A percentile compares a stretch with the other conserved stretches of the same genome.
Conservation (phyloP, 495 filamentous ascomycete species). For the Chaetomium cochliodes region DNA sequence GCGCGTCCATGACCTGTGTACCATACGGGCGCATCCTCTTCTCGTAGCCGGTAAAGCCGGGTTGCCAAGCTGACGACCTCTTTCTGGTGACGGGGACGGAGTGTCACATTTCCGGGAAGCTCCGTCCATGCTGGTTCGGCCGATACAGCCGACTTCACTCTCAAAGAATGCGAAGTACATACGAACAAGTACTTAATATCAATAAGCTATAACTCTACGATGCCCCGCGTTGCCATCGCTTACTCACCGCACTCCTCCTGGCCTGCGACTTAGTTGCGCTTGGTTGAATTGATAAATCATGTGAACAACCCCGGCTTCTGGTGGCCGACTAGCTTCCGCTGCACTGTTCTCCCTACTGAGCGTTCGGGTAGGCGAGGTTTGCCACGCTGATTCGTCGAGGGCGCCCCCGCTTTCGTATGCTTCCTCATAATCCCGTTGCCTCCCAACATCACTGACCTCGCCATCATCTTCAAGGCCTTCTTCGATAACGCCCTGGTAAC, state of each 20-base stretch:
- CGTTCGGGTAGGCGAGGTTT: conserved; percentile 44
- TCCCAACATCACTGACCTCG: conserved; percentile 65
- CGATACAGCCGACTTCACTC: background rate
- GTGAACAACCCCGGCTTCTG: conserved; percentile 70
- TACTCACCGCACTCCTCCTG: conserved; percentile 42
- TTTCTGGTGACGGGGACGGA: background rate
- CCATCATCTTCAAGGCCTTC: conserved; percentile 49
- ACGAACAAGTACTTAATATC: background rate
- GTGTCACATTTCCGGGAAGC: background rate
- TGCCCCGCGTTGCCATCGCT: background rate
- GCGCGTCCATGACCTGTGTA: background rate
- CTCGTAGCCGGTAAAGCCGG: background rate
- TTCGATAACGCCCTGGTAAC: conserved; percentile 49
- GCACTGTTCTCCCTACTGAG: conserved; percentile 45
- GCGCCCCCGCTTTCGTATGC: conserved; percentile 51
- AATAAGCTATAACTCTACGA: background rate
- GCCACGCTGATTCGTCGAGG: conserved; percentile 55
- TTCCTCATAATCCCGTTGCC: conserved; percentile 69
- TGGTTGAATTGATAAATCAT: conserved; percentile 90
- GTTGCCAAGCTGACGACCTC: background rate
- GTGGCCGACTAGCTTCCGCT: conserved; percentile 32
- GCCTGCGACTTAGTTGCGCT: conserved; percentile 62
- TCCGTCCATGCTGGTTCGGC: background rate
- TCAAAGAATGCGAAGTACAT: background rate
- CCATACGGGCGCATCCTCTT: background rate